Conservation (phyloP, 208 protist species). For the Borovskyia barvae region DNA sequence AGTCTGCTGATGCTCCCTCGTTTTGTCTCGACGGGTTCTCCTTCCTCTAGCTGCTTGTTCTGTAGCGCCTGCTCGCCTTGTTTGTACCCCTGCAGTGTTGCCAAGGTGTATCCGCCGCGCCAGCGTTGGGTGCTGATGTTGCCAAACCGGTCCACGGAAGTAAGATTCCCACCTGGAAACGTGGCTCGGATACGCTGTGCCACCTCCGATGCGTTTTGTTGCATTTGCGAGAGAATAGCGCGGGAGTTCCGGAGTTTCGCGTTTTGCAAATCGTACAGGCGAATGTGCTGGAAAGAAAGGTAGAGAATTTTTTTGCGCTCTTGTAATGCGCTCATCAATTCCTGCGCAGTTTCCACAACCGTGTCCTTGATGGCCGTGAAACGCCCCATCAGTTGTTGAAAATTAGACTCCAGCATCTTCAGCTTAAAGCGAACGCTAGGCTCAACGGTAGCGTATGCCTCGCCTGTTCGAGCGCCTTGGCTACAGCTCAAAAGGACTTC, state of each 20-base stretch:
- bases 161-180: slow-evolving; percentile 74
- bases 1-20: background rate
- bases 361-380: slow-evolving; percentile 86
- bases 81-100: slow-evolving; percentile 61
- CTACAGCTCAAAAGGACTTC: slow-evolving; percentile 60
- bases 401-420: slow-evolving; percentile 88
- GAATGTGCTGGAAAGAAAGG: slow-evolving; percentile 92
- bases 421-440: slow-evolving; percentile 87
- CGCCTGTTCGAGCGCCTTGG: slow-evolving; percentile 36
- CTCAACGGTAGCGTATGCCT: slow-evolving; percentile 79
- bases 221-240: slow-evolving; percentile 73
- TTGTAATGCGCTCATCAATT: slow-evolving; percentile 84
- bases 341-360: slow-evolving; percentile 78
- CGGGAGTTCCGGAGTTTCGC: slow-evolving; percentile 74
- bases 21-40: background rate
- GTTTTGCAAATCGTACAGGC: slow-evolving; percentile 88
- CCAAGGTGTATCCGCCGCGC: slow-evolving; percentile 83
- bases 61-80: slow-evolving; percentile 6
- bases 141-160: slow-evolving; percentile 84
- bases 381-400: slow-evolving; percentile 84
- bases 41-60: background rate
- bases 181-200: slow-evolving; percentile 65
- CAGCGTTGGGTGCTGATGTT: slow-evolving; percentile 82
- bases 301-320: slow-evolving; percentile 91
- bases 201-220: slow-evolving; percentile 55